These are phyloP conservation scores for Crithidia brevicula DNA, from an alignment of 208 protist species.

Conservation along the genomic window DNA sequence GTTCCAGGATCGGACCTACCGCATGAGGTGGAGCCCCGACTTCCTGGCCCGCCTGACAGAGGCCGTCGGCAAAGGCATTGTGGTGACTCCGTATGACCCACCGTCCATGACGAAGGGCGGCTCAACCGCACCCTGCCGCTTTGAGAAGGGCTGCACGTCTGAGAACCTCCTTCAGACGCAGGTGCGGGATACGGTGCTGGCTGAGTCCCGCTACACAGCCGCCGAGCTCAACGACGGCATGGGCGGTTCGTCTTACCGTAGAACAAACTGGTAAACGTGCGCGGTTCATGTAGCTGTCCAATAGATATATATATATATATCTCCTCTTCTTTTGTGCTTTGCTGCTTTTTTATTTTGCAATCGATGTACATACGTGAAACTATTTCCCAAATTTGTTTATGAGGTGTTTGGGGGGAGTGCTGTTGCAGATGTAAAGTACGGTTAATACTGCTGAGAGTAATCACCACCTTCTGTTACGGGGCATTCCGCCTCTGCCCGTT, in stretches of 20 bases:
- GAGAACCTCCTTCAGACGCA: slow-evolving; percentile 37
- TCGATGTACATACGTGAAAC: too few relatives aligned
- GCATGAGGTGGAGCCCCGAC: slow-evolving; percentile 70
- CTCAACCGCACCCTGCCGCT: slow-evolving; percentile 54
- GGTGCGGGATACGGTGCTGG: slow-evolving; percentile 46
- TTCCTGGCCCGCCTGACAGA: slow-evolving; percentile 53
- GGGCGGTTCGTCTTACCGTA: slow-evolving; percentile 60
- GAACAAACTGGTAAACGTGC: slow-evolving; percentile 54
- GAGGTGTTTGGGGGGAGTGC: too few relatives aligned
- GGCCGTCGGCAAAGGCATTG: slow-evolving; percentile 35
- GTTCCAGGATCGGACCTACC: slow-evolving; percentile 71
- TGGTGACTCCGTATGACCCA: slow-evolving; percentile 66
- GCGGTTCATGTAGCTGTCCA: background rate
- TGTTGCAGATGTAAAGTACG: too few relatives aligned
- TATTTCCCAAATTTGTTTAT: too few relatives aligned
- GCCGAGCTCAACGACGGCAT: slow-evolving; percentile 76
- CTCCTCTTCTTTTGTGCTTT: too few relatives aligned
- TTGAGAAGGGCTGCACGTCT: slow-evolving; percentile 54
- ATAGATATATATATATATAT: too few relatives aligned
- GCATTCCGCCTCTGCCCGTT: too few relatives aligned
- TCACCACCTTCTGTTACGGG: too few relatives aligned
- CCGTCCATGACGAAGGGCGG: slow-evolving; percentile 69
- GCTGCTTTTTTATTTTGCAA: too few relatives aligned
- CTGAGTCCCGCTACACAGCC: slow-evolving; percentile 59
- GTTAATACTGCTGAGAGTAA: too few relatives aligned